These are phyloP conservation scores for Penicillium canariense DNA, from an alignment of 495 filamentous ascomycete species.

Conservation along the genomic window DNA sequence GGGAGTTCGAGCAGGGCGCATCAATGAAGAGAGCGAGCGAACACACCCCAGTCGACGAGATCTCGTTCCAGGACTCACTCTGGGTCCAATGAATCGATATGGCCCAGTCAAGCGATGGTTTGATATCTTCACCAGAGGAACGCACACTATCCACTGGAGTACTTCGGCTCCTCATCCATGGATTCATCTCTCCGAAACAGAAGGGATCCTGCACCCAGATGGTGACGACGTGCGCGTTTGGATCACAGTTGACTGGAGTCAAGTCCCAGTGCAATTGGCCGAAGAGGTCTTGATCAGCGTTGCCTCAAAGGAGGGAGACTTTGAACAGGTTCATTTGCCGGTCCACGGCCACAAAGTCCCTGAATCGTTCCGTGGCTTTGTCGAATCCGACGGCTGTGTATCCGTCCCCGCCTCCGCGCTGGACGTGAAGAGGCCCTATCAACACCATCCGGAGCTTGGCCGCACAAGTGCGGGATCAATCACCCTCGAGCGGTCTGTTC, in stretches of 20 bases:
- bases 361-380: slow-evolving; percentile 57
- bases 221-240: slow-evolving; percentile 49
- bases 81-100: slow-evolving; percentile 62
- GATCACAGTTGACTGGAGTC: slow-evolving; percentile 41
- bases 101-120: slow-evolving; percentile 59
- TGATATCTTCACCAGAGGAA: slow-evolving; percentile 66
- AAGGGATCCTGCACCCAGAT: slow-evolving; percentile 50
- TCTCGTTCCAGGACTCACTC: slow-evolving; percentile 43
- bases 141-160: slow-evolving; percentile 54
- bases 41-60: slow-evolving; percentile 57
- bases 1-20: slow-evolving; percentile 40
- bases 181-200: slow-evolving; percentile 54
- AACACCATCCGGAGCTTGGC: slow-evolving; percentile 18
- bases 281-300: slow-evolving; percentile 35
- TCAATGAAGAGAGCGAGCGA: slow-evolving; percentile 51
- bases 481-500: slow-evolving; percentile 12
- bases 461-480: slow-evolving; percentile 10
- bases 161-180: slow-evolving; percentile 51
- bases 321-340: slow-evolving; percentile 55
- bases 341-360: slow-evolving; percentile 54
- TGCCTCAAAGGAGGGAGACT: slow-evolving; percentile 52
- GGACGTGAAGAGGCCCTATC: slow-evolving; percentile 38
- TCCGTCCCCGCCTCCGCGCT: slow-evolving; percentile 12
- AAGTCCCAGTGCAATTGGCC: slow-evolving; percentile 21
- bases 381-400: slow-evolving; percentile 61